phyloP scores from a whole-genome alignment of 2,329 filamentous ascomycete genomes.

The Botrytis deweyae region DNA sequence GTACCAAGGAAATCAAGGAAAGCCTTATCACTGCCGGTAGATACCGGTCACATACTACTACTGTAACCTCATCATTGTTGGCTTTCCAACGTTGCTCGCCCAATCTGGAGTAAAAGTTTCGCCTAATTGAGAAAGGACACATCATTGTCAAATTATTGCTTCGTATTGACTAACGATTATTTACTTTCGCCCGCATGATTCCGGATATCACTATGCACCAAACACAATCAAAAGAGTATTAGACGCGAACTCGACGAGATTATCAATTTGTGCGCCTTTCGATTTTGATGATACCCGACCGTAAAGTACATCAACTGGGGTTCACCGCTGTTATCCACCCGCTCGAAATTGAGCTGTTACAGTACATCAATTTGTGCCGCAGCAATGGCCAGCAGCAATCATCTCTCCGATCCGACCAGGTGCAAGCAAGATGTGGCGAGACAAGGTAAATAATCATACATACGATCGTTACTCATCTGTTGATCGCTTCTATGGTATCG shows the following conservation, averaged over 20 bases:
- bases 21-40: constrained; percentile 11
- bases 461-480: not conserved
- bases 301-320: not conserved
- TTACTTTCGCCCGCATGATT: constrained; percentile 8
- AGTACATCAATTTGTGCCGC: not conserved
- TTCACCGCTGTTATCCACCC: constrained; percentile 17
- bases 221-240: constrained; percentile 1
- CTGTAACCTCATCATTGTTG: not conserved
- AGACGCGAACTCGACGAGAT: constrained; percentile 18
- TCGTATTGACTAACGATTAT: not conserved
- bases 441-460: not conserved
- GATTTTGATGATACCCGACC: not conserved
- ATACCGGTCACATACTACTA: constrained; percentile 7
- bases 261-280: not conserved
- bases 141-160: constrained; percentile 4
- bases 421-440: not conserved
- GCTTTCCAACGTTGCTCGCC: constrained; percentile 3
- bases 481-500: not conserved
- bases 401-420: not conserved
- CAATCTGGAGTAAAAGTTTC: not conserved
- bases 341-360: constrained; percentile 16
- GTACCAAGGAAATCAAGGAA: not conserved
- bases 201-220: not conserved
- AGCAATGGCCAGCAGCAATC: constrained; percentile 12
- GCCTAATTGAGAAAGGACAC: constrained; percentile 9